Evolutionary conservation across 2,329 filamentous ascomycete species (phyloP).

Genomic region (Penicillium occitanis): DNA sequence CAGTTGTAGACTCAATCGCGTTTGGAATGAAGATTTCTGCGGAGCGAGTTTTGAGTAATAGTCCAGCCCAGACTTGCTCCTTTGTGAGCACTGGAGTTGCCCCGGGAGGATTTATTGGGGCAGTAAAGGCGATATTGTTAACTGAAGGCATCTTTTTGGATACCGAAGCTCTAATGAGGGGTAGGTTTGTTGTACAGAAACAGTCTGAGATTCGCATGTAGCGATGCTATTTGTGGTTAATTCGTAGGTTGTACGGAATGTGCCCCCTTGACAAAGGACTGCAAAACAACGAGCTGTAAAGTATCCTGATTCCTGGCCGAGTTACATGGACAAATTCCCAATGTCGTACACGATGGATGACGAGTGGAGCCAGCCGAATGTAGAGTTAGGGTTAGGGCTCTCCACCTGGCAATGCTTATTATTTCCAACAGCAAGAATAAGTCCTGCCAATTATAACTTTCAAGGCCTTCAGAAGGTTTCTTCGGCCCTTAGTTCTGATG

Average conservation of each 20-base stretch:
- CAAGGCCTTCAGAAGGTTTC: too few relatives aligned
- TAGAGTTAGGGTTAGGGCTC: not conserved
- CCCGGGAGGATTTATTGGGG: slow-evolving; percentile 38
- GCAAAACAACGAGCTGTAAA: not conserved
- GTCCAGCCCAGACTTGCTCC: slow-evolving; percentile 41
- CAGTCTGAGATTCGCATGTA: not conserved
- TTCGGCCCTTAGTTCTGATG: not conserved
- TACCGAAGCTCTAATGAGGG: not conserved
- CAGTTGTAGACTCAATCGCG: slow-evolving; percentile 31
- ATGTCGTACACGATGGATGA: not conserved
- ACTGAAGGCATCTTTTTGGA: slow-evolving; percentile 15
- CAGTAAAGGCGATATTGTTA: slow-evolving; percentile 41
- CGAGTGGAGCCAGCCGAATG: not conserved
- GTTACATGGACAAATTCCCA: not conserved
- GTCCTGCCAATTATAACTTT: too few relatives aligned
- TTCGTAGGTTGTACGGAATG: not conserved
- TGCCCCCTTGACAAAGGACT: not conserved
- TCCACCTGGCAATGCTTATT: not conserved
- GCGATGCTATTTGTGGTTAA: not conserved
- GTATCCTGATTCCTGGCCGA: not conserved
- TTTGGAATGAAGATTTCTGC: slow-evolving; percentile 34
- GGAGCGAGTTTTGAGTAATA: slow-evolving; percentile 31
- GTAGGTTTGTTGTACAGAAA: not conserved
- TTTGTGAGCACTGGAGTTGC: slow-evolving; percentile 30
- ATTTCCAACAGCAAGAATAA: too few relatives aligned